Evolutionary conservation across 2,329 filamentous ascomycete species (phyloP).

Genomic region (Malbranchea zuffiana): DNA sequence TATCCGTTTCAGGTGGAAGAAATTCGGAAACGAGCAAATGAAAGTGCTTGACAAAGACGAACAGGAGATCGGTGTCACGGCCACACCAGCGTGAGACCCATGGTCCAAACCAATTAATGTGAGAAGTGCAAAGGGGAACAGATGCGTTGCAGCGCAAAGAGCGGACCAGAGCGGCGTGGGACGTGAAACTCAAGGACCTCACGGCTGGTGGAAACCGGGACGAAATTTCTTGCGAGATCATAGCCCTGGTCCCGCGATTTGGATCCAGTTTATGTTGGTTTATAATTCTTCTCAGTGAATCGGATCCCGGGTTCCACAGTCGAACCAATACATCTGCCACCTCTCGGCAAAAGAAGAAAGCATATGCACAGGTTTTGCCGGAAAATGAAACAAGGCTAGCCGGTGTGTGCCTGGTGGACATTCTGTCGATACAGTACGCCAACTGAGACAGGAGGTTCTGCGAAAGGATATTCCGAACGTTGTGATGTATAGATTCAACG

Average conservation of each 20-base stretch:
- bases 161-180: slow-evolving; percentile 49
- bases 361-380: slow-evolving; percentile 82
- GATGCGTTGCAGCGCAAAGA: slow-evolving; percentile 55
- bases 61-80: slow-evolving; percentile 78
- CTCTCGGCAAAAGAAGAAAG: slow-evolving; percentile 84
- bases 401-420: slow-evolving; percentile 65
- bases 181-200: slow-evolving; percentile 50
- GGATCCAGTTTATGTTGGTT: slow-evolving; percentile 57
- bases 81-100: slow-evolving; percentile 83
- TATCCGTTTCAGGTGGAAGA: slow-evolving; percentile 45
- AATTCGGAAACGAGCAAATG: slow-evolving; percentile 69
- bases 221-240: slow-evolving; percentile 51
- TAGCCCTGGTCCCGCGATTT: slow-evolving; percentile 35
- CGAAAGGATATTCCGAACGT: slow-evolving; percentile 76
- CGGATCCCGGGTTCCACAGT: slow-evolving; percentile 63
- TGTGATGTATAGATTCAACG: slow-evolving; percentile 70
- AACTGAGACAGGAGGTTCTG: slow-evolving; percentile 75
- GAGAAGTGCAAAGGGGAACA: slow-evolving; percentile 55
- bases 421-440: slow-evolving; percentile 75
- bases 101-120: slow-evolving; percentile 72
- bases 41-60: slow-evolving; percentile 82
- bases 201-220: slow-evolving; percentile 59
- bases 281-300: slow-evolving; percentile 59
- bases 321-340: slow-evolving; percentile 73
- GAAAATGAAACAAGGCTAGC: slow-evolving; percentile 71